Evolutionary conservation across 192 early-diverging fungal species (phyloP).

Genomic region (Coemansia sp.): DNA sequence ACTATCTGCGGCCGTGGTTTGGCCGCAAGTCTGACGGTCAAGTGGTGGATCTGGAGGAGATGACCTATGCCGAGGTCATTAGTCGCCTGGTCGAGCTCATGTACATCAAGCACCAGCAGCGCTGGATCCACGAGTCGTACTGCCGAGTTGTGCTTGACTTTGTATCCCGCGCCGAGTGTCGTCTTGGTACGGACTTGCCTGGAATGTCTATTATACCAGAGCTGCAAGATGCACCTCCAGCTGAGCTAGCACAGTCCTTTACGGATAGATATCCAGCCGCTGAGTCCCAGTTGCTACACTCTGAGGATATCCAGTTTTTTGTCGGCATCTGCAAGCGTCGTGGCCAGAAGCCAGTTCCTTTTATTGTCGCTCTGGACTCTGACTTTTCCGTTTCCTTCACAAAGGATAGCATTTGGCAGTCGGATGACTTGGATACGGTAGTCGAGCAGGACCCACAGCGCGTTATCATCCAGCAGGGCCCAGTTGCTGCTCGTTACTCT

Average conservation of each 20-base stretch:
- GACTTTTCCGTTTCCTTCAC: constrained; percentile 91
- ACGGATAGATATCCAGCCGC: constrained; percentile 14
- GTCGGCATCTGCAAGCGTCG: constrained; percentile 48
- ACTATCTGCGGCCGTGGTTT: constrained; percentile 76
- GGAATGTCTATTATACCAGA: not conserved
- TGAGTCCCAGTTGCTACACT: constrained; percentile 36
- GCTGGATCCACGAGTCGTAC: constrained; percentile 82
- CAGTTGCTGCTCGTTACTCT: constrained; percentile 76
- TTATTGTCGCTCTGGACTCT: constrained; percentile 86
- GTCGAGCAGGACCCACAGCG: constrained; percentile 83
- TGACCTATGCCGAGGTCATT: constrained; percentile 92
- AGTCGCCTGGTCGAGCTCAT: constrained; percentile 81
- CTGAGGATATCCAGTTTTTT: constrained; percentile 49
- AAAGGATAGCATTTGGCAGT: constrained; percentile 91
- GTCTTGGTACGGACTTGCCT: constrained; percentile 26
- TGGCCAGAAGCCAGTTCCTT: constrained; percentile 87
- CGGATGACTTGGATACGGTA: constrained; percentile 83
- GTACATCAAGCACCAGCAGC: constrained; percentile 73
- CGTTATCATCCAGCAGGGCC: constrained; percentile 86
- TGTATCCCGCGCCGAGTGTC: constrained; percentile 81
- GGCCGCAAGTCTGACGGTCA: constrained; percentile 76
- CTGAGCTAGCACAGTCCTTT: constrained; percentile 36
- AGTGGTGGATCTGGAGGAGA: constrained; percentile 81
- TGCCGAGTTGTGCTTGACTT: constrained; percentile 79
- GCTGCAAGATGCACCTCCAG: not conserved